Percentiles rank a stretch among this genome's conserved stretches.
phyloP scores from a whole-genome alignment of 768 basidiomycete genomes.

The Auricularia sp. region DNA sequence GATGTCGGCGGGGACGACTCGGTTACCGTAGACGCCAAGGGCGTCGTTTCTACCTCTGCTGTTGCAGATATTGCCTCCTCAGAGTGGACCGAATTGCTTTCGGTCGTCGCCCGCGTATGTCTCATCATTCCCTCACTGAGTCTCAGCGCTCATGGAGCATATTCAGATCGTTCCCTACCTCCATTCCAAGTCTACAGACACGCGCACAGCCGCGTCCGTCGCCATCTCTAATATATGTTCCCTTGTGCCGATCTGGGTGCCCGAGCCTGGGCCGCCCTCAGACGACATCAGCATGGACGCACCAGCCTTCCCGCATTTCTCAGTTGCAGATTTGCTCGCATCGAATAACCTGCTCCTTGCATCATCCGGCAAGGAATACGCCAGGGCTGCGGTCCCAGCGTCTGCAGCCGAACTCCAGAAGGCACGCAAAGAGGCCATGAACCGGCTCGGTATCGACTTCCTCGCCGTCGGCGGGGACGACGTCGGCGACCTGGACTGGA shows the following conservation, averaged over 20 bases:
- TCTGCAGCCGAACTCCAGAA: slow-evolving; percentile 74
- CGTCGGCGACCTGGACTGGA: slow-evolving; percentile 53
- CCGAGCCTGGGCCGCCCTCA: slow-evolving; percentile 29
- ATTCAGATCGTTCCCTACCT: slow-evolving; percentile 79
- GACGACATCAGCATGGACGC: slow-evolving; percentile 23
- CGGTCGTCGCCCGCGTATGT: slow-evolving; percentile 79
- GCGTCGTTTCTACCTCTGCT: slow-evolving; percentile 44
- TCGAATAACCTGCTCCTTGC: slow-evolving; percentile 74
- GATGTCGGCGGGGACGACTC: slow-evolving; percentile 78
- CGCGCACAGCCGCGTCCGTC: slow-evolving; percentile 78
- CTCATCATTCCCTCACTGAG: background rate
- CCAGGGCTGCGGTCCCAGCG: slow-evolving; percentile 59
- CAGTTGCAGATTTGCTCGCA: slow-evolving; percentile 65
- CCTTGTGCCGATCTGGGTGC: slow-evolving; percentile 69
- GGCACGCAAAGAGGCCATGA: slow-evolving; percentile 83
- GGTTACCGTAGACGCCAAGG: slow-evolving; percentile 37
- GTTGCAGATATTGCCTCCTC: slow-evolving; percentile 26
- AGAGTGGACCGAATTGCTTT: slow-evolving; percentile 85
- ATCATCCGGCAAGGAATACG: slow-evolving; percentile 89
- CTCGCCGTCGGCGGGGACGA: slow-evolving; percentile 59
- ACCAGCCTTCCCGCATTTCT: slow-evolving; percentile 65
- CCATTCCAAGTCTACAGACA: slow-evolving; percentile 87
- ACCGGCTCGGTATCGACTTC: slow-evolving; percentile 78
- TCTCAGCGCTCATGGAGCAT: background rate
- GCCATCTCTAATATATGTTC: slow-evolving; percentile 83